Evolutionary conservation across 176 grass and related monocot species (phyloP), one percentile per base, ranked within the genome.

Genomic region (Elaeis guineensis): DNA sequence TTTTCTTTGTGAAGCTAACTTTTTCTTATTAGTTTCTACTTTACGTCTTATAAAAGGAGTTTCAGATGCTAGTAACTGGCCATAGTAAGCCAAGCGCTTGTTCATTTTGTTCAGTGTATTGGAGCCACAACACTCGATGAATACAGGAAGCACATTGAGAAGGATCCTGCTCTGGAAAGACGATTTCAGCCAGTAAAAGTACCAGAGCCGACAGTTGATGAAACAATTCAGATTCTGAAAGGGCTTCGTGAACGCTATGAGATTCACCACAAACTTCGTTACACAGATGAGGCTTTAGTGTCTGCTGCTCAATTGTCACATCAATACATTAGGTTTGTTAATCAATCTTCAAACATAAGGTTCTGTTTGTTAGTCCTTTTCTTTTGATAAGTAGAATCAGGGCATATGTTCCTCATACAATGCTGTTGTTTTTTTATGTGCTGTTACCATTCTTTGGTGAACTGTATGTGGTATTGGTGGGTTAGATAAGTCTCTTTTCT

Each of bases 161-260:
- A 91, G 76, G 87, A 97, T 48, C 87, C 92, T 52, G 92, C 92
- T 69, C 70, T 97, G 29, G 92, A 97, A 79, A 84, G 92, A 50
- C 71, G 86, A 55, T 97, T 97, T 72, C 92, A 97, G 65, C 92
- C 92, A n/a, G 92, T 97, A 61, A 97, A 62, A 69, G 87, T 97
- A 15, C 92, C 92, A 57, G 92, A 97, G 25, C 92, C 92, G 65
- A 75, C 87, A 64, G 92, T 97, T n/a, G 92, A 91, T 66, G 87
- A 97, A 57, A 85, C 92, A 52, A 97, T 97, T 61, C 83, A 88
- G 52, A 97, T 97, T 66, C 87, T 91, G 19, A 79, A 77, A 74
- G 87, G 92, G 15, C 83, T 97, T 48, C 81, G 72, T 64, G 83
- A 97, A 62, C 68, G 92, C 67, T 96, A 96, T 52, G 86, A 96